phyloP scores from a whole-genome alignment of 345 rosid genomes.

The Syzygium aromaticum region DNA sequence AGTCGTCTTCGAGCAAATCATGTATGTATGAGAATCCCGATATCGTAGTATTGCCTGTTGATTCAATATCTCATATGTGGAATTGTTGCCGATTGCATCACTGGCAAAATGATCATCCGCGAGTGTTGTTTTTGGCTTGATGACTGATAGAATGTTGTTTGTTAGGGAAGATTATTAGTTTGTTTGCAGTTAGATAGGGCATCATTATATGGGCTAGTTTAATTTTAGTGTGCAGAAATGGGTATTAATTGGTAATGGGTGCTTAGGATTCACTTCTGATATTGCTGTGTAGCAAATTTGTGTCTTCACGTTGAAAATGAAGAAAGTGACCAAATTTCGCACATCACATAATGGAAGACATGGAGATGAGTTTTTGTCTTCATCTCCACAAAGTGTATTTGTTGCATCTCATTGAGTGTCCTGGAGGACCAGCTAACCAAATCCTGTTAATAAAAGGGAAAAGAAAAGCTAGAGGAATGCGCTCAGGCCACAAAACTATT shows the following conservation, averaged over 20 bases:
- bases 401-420: not conserved
- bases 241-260: not conserved
- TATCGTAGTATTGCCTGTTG: not conserved
- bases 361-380: not conserved
- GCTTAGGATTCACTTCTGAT: not conserved
- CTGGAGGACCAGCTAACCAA: not conserved
- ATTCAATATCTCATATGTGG: not conserved
- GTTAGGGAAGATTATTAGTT: not conserved
- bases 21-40: conserved; percentile 35
- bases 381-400: not conserved
- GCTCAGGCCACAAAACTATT: not conserved
- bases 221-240: not conserved
- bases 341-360: not conserved
- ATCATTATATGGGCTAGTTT: not conserved
- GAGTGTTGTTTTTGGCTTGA: not conserved
- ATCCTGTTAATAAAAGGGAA: not conserved
- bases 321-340: not conserved
- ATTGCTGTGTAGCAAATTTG: not conserved
- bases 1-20: conserved; percentile 65
- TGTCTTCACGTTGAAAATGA: not conserved
- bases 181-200: not conserved
- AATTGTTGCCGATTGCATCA: not conserved
- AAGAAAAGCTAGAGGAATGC: not conserved
- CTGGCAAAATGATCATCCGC: not conserved
- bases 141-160: not conserved